A percentile compares a stretch with the other conserved stretches of the same genome.
phyloP scores from a whole-genome alignment of 2,329 filamentous ascomycete genomes.

The Coleophoma cylindrospora region DNA sequence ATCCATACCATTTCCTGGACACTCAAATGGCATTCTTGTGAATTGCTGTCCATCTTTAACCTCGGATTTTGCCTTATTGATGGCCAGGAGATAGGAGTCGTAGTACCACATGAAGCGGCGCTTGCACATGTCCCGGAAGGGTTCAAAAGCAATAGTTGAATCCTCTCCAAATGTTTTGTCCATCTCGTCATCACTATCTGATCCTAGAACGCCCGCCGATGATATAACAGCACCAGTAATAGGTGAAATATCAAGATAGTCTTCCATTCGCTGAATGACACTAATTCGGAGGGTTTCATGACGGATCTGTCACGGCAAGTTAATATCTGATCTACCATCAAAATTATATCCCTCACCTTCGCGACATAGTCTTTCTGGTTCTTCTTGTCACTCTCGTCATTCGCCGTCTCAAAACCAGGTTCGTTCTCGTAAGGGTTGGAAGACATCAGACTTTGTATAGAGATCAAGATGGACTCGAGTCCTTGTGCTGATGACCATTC shows the following conservation, averaged over 20 bases:
- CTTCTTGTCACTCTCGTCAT: constrained; percentile 63
- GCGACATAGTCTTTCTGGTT: constrained; percentile 70
- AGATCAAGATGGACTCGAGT: constrained; percentile 87
- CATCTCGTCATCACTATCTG: constrained; percentile 41
- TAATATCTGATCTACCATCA: no score
- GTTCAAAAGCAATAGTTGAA: constrained; percentile 60
- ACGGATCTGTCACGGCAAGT: constrained; percentile 56
- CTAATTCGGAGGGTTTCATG: constrained; percentile 87
- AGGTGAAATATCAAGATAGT: constrained; percentile 61
- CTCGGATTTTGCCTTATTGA: constrained; percentile 60
- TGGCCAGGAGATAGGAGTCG: constrained; percentile 72
- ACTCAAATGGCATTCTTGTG: constrained; percentile 84
- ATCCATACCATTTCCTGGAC: constrained; percentile 71
- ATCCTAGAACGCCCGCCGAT: constrained; percentile 25
- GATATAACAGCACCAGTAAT: constrained; percentile 39
- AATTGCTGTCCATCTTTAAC: constrained; percentile 63
- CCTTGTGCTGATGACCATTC: constrained; percentile 97
- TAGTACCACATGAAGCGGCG: constrained; percentile 94
- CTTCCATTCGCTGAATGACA: constrained; percentile 80
- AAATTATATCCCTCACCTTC: constrained; percentile 50
- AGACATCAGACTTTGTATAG: constrained; percentile 95
- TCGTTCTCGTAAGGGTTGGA: constrained; percentile 94
- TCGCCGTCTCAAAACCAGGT: constrained; percentile 81
- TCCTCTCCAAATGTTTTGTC: constrained; percentile 44
- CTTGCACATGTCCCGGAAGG: constrained; percentile 88